phyloP scores from a whole-genome alignment of 805 yeast species.

The Candida namnaoensis region DNA sequence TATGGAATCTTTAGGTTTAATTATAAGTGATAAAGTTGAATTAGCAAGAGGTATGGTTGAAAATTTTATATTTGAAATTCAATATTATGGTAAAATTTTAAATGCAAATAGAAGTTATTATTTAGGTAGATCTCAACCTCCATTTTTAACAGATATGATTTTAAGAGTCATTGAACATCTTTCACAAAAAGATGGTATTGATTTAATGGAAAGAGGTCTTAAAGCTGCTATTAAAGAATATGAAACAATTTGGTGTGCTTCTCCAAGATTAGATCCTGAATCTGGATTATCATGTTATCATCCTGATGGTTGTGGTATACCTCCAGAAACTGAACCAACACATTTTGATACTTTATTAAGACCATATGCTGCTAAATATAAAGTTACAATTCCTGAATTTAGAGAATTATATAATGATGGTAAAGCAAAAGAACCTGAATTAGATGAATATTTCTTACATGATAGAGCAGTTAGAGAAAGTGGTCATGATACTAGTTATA shows the following conservation, averaged over 20 bases:
- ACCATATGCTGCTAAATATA: slow-evolving; percentile 61
- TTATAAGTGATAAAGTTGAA: slow-evolving; percentile 55
- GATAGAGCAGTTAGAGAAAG: slow-evolving; percentile 94
- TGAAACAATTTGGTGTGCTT: slow-evolving; percentile 64
- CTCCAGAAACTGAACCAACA: slow-evolving; percentile 91
- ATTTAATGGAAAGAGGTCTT: slow-evolving; percentile 56
- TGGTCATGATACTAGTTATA: slow-evolving; percentile 91
- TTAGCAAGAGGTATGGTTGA: slow-evolving; percentile 87
- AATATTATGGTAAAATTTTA: slow-evolving; percentile 83
- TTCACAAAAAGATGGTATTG: slow-evolving; percentile 42
- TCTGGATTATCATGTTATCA: slow-evolving; percentile 86
- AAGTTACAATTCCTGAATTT: slow-evolving; percentile 51
- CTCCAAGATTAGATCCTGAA: slow-evolving; percentile 62
- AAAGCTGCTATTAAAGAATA: slow-evolving; percentile 85
- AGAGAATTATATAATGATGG: slow-evolving; percentile 62
- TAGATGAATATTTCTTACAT: slow-evolving; percentile 83
- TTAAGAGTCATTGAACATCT: slow-evolving; percentile 38
- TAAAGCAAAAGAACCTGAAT: slow-evolving; percentile 59
- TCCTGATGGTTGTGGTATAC: slow-evolving; percentile 88
- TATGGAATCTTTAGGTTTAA: slow-evolving; percentile 78
- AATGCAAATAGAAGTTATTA: slow-evolving; percentile 93
- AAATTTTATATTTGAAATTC: slow-evolving; percentile 84
- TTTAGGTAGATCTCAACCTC: slow-evolving; percentile 91
- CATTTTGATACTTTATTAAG: slow-evolving; percentile 70
- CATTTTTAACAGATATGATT: slow-evolving; percentile 92